Evolutionary conservation across 208 protist genomes (phyloP).

Genomic region (Crithidia mellificae): DNA sequence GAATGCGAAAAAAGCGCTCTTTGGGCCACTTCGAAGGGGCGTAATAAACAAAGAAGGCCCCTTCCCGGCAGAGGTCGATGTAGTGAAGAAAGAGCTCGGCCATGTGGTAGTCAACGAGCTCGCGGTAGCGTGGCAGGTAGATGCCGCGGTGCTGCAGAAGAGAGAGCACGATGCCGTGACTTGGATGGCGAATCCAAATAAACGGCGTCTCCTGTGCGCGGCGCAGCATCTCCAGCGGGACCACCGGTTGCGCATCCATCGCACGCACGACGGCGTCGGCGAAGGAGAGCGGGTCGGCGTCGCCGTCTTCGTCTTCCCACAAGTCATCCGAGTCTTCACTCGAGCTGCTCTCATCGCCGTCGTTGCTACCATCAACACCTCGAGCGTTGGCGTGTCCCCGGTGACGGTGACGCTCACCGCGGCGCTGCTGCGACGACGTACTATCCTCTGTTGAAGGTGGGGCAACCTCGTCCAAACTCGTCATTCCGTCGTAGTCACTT

Average conservation of each 20-base stretch:
- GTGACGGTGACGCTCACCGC: too few species aligned
- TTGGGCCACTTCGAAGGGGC: constrained; percentile 48
- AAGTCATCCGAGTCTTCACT: constrained; percentile 11
- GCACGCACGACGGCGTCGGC: constrained; percentile 22
- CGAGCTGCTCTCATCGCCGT: neutral
- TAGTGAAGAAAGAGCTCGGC: constrained; percentile 76
- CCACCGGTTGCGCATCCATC: constrained; percentile 58
- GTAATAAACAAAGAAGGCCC: constrained; percentile 83
- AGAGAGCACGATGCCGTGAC: constrained; percentile 57
- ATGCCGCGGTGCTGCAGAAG: constrained; percentile 70
- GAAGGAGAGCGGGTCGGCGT: constrained; percentile 19
- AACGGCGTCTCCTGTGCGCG: constrained; percentile 28
- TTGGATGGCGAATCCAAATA: constrained; percentile 62
- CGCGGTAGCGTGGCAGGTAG: constrained; percentile 48
- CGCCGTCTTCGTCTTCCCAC: constrained; percentile 5
- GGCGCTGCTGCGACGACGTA: too few species aligned
- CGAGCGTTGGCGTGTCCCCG: too few species aligned
- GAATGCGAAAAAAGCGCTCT: constrained; percentile 76
- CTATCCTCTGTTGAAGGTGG: too few species aligned
- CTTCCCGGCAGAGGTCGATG: constrained; percentile 55
- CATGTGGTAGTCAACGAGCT: constrained; percentile 87
- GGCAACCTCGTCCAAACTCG: too few species aligned
- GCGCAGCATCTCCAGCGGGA: constrained; percentile 53
- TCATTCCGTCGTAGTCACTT: too few species aligned
- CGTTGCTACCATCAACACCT: neutral